Percentiles rank a stretch among this genome's conserved stretches.
phyloP scores from a whole-genome alignment of 2,329 filamentous ascomycete genomes.

The Aspergillus sp. region DNA sequence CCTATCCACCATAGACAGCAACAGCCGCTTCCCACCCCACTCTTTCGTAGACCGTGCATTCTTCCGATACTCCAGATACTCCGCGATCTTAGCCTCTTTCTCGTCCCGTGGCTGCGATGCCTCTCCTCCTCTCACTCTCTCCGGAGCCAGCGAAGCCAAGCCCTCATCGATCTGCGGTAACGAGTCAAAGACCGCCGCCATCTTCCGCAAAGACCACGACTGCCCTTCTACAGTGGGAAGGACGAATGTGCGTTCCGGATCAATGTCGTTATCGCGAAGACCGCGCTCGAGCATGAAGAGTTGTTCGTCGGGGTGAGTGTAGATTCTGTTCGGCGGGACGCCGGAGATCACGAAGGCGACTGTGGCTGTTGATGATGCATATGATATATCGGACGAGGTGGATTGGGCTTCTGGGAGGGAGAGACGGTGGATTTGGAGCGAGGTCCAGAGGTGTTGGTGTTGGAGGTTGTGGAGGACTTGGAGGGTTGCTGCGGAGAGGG shows the following conservation, averaged over 20 bases:
- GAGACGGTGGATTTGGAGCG: slow-evolving; percentile 44
- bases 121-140: slow-evolving; percentile 18
- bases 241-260: slow-evolving; percentile 52
- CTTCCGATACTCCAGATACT: slow-evolving; percentile 25
- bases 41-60: slow-evolving; percentile 23
- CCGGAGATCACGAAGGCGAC: slow-evolving; percentile 51
- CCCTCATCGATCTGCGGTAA: slow-evolving; percentile 27
- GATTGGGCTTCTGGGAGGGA: slow-evolving; percentile 3
- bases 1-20: slow-evolving; percentile 52
- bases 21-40: slow-evolving; percentile 47
- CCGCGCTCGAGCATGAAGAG: slow-evolving; percentile 50
- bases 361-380: slow-evolving; percentile 14
- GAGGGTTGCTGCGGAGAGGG: slow-evolving; percentile 43
- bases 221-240: slow-evolving; percentile 54
- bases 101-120: slow-evolving; percentile 15
- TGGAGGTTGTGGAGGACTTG: slow-evolving; percentile 59
- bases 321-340: slow-evolving; percentile 54
- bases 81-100: slow-evolving; percentile 22
- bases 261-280: slow-evolving; percentile 41
- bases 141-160: slow-evolving; percentile 5
- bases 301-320: slow-evolving; percentile 60
- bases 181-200: slow-evolving; percentile 53
- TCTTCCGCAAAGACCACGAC: slow-evolving; percentile 50
- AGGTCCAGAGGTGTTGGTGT: slow-evolving; percentile 57
- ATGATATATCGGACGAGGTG: not conserved